Conservation (phyloP, 495 filamentous ascomycete genomes). For the Durotheca rogersii region DNA sequence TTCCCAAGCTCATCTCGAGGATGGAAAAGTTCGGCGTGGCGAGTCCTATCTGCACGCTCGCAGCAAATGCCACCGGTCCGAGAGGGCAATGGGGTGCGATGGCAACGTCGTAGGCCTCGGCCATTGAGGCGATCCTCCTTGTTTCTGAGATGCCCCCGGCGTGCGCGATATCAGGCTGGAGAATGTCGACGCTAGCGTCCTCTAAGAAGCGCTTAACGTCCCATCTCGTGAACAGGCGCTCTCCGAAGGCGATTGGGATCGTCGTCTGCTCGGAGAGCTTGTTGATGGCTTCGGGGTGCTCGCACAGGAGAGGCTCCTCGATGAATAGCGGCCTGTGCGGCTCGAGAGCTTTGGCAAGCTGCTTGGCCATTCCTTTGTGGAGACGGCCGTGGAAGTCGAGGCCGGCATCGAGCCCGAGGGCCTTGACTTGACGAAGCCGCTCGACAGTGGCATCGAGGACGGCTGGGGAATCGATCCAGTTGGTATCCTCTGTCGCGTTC, state of each 20-base stretch:
- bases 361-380: slow-evolving; percentile 79
- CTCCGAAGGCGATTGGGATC: slow-evolving; percentile 70
- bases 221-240: slow-evolving; percentile 70
- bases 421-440: slow-evolving; percentile 66
- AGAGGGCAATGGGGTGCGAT: slow-evolving; percentile 75
- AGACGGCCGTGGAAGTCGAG: slow-evolving; percentile 76
- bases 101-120: slow-evolving; percentile 73
- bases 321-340: slow-evolving; percentile 72
- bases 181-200: slow-evolving; percentile 64
- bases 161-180: slow-evolving; percentile 74
- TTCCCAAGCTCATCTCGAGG: slow-evolving; percentile 76
- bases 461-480: slow-evolving; percentile 74
- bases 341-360: slow-evolving; percentile 70
- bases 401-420: slow-evolving; percentile 65
- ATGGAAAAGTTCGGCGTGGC: slow-evolving; percentile 70
- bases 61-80: slow-evolving; percentile 71
- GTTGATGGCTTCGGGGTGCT: slow-evolving; percentile 69
- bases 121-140: slow-evolving; percentile 69
- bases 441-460: slow-evolving; percentile 62
- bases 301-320: slow-evolving; percentile 70
- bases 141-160: slow-evolving; percentile 73
- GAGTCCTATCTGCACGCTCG: slow-evolving; percentile 67
- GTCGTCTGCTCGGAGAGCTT: slow-evolving; percentile 60
- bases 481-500: slow-evolving; percentile 75
- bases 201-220: slow-evolving; percentile 72